A percentile compares a stretch with the other conserved stretches of the same genome.
phyloP scores from a whole-genome alignment of 108 stramenopile genomes.

The Pseudonitzschia multiseries region DNA sequence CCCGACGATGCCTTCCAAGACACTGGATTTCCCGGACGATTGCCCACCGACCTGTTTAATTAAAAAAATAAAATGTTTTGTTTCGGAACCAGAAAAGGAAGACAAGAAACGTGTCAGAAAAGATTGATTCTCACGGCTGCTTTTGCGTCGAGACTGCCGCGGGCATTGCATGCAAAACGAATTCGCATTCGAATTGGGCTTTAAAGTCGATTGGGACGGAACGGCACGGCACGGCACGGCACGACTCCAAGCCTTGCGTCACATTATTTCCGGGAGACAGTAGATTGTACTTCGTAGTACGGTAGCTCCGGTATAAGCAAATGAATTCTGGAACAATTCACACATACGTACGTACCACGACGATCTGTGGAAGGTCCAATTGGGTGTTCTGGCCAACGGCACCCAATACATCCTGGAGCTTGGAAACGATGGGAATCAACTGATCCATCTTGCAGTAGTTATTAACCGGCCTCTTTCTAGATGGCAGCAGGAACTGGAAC shows the following conservation, averaged over 20 bases:
- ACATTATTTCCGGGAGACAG: too few relatives aligned
- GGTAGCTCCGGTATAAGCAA: background rate
- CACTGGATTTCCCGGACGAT: slow-evolving; percentile 95
- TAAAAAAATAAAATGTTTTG: too few relatives aligned
- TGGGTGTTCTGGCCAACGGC: slow-evolving; percentile 89
- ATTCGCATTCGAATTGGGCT: too few relatives aligned
- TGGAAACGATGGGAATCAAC: slow-evolving; percentile 97
- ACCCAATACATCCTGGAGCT: slow-evolving; percentile 97
- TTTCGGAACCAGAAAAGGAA: background rate
- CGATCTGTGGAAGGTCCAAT: slow-evolving; percentile 98
- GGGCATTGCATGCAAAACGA: too few relatives aligned
- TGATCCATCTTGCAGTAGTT: slow-evolving; percentile 85
- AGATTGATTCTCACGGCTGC: too few relatives aligned
- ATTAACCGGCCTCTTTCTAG: background rate
- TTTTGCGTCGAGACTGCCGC: too few relatives aligned
- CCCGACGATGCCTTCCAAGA: slow-evolving; percentile 95
- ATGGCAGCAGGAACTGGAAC: background rate
- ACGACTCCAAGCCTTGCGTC: too few relatives aligned
- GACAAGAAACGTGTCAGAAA: background rate
- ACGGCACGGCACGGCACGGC: too few relatives aligned
- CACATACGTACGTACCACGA: slow-evolving; percentile 56
- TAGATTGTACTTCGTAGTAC: too few relatives aligned
- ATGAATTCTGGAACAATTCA: background rate
- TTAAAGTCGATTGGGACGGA: too few relatives aligned
- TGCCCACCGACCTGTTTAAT: slow-evolving; percentile 73